Conservation (phyloP, 2,329 filamentous ascomycete species). For the Hypomyces rosellus region DNA sequence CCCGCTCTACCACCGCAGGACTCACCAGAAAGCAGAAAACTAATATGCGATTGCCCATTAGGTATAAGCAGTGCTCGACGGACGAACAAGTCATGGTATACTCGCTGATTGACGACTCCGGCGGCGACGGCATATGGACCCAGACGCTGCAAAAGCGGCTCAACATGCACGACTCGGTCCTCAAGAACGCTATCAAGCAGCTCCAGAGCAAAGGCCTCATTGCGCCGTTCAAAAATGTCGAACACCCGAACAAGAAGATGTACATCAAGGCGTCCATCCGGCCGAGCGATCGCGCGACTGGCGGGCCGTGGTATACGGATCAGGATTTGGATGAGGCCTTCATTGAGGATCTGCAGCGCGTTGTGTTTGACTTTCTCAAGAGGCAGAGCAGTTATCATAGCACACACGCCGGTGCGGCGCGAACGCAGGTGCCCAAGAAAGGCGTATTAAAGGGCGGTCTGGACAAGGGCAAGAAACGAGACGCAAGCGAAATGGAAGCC, state of each 20-base stretch:
- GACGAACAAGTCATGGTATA: slow-evolving; percentile 83
- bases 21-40: neutral
- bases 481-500: slow-evolving; percentile 33
- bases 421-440: slow-evolving; percentile 49
- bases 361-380: slow-evolving; percentile 69
- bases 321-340: slow-evolving; percentile 85
- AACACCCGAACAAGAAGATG: slow-evolving; percentile 86
- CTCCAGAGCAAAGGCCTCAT: slow-evolving; percentile 79
- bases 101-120: slow-evolving; percentile 79
- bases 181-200: slow-evolving; percentile 76
- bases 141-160: slow-evolving; percentile 74
- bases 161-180: slow-evolving; percentile 75
- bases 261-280: slow-evolving; percentile 85
- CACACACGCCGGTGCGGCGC: slow-evolving; percentile 27
- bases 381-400: slow-evolving; percentile 62
- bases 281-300: slow-evolving; percentile 84
- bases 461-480: slow-evolving; percentile 44
- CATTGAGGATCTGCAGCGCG: slow-evolving; percentile 67
- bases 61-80: slow-evolving; percentile 53
- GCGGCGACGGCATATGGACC: slow-evolving; percentile 83
- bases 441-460: slow-evolving; percentile 45
- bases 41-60: slow-evolving; percentile 18
- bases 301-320: slow-evolving; percentile 91
- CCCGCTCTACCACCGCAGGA: no score
- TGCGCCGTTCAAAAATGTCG: slow-evolving; percentile 84